These are phyloP conservation scores for Bocquillonia castaneifolia DNA, from an alignment of 441 rosid species.

Conservation along the genomic window DNA sequence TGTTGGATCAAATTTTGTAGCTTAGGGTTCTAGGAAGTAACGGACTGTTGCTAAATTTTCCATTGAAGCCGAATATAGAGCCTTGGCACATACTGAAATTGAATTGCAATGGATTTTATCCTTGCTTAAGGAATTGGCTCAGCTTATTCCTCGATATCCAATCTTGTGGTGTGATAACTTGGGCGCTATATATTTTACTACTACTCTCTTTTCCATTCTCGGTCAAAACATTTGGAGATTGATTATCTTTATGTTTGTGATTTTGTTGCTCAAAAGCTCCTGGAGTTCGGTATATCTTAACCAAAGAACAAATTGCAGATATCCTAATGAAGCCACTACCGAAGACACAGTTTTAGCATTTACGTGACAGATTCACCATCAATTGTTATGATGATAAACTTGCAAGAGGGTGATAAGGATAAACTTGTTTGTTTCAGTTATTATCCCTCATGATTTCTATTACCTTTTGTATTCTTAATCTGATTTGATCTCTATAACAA, in stretches of 20 bases:
- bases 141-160: background rate
- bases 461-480: no score
- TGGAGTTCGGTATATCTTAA: background rate
- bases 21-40: background rate
- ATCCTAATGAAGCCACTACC: background rate
- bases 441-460: no score
- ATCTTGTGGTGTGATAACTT: background rate
- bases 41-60: background rate
- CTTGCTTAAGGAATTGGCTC: background rate
- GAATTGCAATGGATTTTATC: background rate
- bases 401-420: no score
- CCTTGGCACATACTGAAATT: background rate
- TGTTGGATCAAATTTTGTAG: background rate
- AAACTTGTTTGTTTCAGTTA: no score
- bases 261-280: background rate
- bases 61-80: background rate
- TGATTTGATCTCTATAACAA: no score
- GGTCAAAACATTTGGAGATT: background rate
- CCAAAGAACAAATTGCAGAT: background rate
- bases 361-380: no score
- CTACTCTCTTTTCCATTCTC: background rate
- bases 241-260: background rate
- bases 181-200: background rate
- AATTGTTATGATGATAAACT: no score
- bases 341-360: no score